Evolutionary conservation across 1,284 basidiomycete species (phyloP), one percentile per base, ranked within the genome.

Genomic region (Cryptococcus sp.): DNA sequence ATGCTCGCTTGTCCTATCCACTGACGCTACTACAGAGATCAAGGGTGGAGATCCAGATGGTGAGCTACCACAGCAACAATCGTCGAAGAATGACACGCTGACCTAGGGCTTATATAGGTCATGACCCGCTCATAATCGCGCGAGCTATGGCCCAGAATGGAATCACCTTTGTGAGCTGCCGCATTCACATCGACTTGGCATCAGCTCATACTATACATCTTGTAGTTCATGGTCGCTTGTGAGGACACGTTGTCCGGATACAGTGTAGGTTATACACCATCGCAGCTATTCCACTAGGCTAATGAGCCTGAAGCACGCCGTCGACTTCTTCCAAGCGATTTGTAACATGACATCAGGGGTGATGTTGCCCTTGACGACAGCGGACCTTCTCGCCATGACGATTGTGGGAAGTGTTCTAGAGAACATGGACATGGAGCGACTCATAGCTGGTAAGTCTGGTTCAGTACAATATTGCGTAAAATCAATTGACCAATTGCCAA

Each of bases 341-440:
- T 91, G 89, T 43, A 85, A 85, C 69, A 92, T 96, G 74, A 94
- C 93, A 3, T 95, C 92, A 13, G 93, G 92, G 8, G 83, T 94
- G 55, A 94, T 98, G 88, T 85, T 99, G 6, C 96, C 95, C 1
- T 83, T 99, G 45, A 97, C 94, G 5, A 98, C 93, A 16, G 96
- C 95, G 29, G 90, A 93, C 74, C 85, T 98, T 25, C 85, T 99
- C 45, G 87, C 94, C n/a, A 93, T 96, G 74, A 96, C 95, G 38
- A 99, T 99, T 63, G 91, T 79, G 54, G 95, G 93, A 22, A 92
- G 91, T 67, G 95, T 98, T 29, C 84, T 98, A 23, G 95, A 99
- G 80, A 97, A 98, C 69, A 87, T 99, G 69, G 95, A 99, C 76
- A 94, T 99, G 89, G 96, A 99, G 71, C 86, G 94, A 41, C 84